phyloP scores from a whole-genome alignment of 2,329 filamentous ascomycete species.

The Claviceps arundinis region DNA sequence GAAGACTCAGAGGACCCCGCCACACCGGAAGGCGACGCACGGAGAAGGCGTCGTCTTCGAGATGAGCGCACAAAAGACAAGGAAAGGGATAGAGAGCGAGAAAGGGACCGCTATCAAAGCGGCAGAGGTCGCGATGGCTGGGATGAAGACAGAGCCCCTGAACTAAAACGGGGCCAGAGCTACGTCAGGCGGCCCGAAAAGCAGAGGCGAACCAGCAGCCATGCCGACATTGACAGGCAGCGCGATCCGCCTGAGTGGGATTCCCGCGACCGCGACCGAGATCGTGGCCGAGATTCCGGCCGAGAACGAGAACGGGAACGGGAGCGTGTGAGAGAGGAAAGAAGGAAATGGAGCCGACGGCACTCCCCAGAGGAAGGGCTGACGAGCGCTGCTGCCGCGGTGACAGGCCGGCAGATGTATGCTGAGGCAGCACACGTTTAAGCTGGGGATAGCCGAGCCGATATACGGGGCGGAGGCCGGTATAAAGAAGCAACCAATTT shows the following conservation, averaged over 20 bases:
- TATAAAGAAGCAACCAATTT: too few species aligned
- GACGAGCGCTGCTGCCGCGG: conserved; percentile 19
- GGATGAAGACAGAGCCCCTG: conserved; percentile 19
- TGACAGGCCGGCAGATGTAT: conserved; percentile 16
- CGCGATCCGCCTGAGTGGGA: conserved; percentile 23
- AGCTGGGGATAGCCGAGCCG: background rate
- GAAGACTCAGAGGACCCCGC: conserved; percentile 22
- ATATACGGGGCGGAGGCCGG: background rate
- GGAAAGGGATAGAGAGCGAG: conserved; percentile 22
- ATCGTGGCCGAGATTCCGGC: conserved; percentile 17
- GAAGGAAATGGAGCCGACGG: conserved; percentile 24
- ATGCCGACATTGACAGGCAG: conserved; percentile 33
- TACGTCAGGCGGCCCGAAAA: conserved; percentile 27
- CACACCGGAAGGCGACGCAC: conserved; percentile 19
- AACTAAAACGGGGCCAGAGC: conserved; percentile 17
- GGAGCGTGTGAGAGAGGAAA: conserved; percentile 20
- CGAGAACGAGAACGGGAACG: conserved; percentile 16
- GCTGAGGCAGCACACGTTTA: conserved; percentile 22
- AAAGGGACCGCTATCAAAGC: conserved; percentile 21
- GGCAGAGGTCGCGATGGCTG: conserved; percentile 21
- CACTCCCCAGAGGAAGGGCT: conserved; percentile 17
- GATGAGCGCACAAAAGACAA: conserved; percentile 17
- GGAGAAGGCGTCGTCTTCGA: conserved; percentile 12
- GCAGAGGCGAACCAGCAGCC: conserved; percentile 34
- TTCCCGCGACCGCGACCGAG: conserved; percentile 5